These are phyloP conservation scores for Glonium stellatum DNA, from an alignment of 495 filamentous ascomycete genomes.

Conservation along the genomic window DNA sequence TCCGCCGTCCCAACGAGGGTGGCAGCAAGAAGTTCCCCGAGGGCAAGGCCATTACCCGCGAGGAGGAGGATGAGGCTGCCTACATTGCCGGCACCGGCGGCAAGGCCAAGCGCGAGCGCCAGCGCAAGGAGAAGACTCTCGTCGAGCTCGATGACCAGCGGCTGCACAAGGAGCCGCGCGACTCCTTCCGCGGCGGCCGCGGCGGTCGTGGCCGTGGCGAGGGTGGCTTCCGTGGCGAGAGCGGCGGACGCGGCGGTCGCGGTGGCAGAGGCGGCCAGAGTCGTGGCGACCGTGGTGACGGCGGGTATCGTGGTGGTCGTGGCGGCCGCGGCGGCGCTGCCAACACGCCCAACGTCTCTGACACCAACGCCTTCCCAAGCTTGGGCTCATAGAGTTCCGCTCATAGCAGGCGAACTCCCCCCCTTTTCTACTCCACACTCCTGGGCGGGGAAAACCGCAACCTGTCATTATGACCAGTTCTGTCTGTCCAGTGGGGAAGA, in stretches of 20 bases:
- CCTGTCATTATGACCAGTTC: too few species aligned
- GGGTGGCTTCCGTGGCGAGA: constrained; percentile 34
- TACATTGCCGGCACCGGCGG: constrained; percentile 69
- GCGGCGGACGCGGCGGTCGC: constrained; percentile 32
- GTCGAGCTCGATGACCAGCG: constrained; percentile 79
- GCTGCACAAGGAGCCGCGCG: constrained; percentile 42
- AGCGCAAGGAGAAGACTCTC: constrained; percentile 86
- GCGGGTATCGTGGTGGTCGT: constrained; percentile 1
- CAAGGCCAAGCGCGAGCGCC: constrained; percentile 79
- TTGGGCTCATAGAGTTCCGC: constrained; percentile 43
- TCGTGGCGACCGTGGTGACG: constrained; percentile 23
- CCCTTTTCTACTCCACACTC: too few species aligned
- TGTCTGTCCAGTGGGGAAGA: too few species aligned
- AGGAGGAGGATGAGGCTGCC: constrained; percentile 61
- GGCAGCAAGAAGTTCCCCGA: constrained; percentile 85
- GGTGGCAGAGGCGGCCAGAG: constrained; percentile 36
- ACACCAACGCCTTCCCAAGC: constrained; percentile 66
- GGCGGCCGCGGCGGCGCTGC: constrained; percentile 19
- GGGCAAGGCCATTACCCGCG: constrained; percentile 69
- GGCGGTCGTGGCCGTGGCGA: constrained; percentile 35
- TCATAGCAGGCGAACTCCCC: neutral
- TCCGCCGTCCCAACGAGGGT: constrained; percentile 88
- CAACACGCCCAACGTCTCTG: constrained; percentile 52
- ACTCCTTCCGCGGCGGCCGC: constrained; percentile 40
- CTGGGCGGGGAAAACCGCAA: too few species aligned